Conservation (phyloP, 2,329 filamentous ascomycete genomes). For the Cryphonectria japonica region DNA sequence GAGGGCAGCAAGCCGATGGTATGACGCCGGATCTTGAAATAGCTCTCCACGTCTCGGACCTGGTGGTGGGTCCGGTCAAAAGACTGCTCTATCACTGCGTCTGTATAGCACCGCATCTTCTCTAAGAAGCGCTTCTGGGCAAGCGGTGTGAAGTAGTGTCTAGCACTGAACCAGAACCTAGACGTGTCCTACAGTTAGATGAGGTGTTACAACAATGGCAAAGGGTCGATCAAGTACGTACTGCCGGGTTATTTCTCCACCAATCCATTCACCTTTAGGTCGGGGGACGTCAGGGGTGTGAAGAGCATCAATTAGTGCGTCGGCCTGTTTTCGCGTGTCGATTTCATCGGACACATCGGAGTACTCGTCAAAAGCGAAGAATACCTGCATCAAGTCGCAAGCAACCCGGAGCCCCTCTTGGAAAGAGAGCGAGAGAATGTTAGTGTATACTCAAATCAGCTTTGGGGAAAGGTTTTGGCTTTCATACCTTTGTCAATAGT, state of each 20-base stretch:
- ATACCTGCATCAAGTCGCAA: constrained; percentile 36
- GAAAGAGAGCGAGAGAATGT: neutral
- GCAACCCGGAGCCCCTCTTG: constrained; percentile 26
- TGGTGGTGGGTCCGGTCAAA: constrained; percentile 29
- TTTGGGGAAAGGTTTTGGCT: too few species aligned
- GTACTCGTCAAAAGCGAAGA: constrained; percentile 35
- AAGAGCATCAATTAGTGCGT: constrained; percentile 32
- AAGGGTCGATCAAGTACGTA: neutral
- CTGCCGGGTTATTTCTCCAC: neutral
- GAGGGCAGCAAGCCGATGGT: constrained; percentile 35
- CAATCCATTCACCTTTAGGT: neutral
- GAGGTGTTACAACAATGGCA: neutral
- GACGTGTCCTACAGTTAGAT: neutral
- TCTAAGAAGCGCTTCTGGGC: constrained; percentile 32
- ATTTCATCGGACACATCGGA: constrained; percentile 27
- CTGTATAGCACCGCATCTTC: constrained; percentile 33
- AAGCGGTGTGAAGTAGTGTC: neutral
- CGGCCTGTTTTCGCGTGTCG: constrained; percentile 21
- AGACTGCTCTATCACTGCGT: constrained; percentile 33
- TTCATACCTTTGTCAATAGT: neutral
- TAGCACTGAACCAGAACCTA: neutral
- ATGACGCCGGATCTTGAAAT: constrained; percentile 32
- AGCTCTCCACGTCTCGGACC: constrained; percentile 32
- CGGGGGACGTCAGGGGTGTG: constrained; percentile 10
- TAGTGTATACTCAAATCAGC: neutral